A percentile compares a stretch with the other conserved stretches of the same genome.
These are phyloP conservation scores for Psidium friedrichsthalianum DNA, from an alignment of 345 rosid species.

Conservation along the genomic window DNA sequence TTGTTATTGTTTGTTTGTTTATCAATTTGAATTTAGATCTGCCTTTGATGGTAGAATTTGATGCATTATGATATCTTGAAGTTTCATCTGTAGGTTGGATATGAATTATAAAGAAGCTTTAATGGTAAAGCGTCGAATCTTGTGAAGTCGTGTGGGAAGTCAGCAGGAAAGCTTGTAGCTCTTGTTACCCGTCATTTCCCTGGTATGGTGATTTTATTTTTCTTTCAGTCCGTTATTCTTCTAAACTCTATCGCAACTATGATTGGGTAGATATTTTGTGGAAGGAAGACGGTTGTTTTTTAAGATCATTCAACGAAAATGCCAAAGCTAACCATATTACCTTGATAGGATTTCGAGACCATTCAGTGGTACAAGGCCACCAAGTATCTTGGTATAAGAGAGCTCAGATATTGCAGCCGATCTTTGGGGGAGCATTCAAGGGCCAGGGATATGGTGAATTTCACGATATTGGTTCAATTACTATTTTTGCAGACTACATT, in stretches of 20 bases:
- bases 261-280: neutral
- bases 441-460: conserved; percentile 69
- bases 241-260: neutral
- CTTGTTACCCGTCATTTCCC: conserved; percentile 60
- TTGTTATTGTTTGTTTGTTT: neutral
- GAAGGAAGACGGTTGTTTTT: neutral
- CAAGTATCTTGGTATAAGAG: conserved; percentile 73
- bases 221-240: neutral
- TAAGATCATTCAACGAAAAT: neutral
- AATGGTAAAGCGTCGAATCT: conserved; percentile 61
- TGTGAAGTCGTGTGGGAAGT: conserved; percentile 57
- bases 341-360: conserved; percentile 55
- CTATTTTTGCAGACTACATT: conserved; percentile 77
- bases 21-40: neutral
- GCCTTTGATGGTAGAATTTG: neutral
- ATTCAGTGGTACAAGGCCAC: conserved; percentile 60
- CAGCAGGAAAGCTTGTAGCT: conserved; percentile 65
- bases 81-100: conserved; percentile 42
- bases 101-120: conserved; percentile 57
- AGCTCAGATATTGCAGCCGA: conserved; percentile 80
- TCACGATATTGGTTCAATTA: conserved; percentile 45
- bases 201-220: conserved; percentile 18
- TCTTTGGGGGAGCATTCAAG: conserved; percentile 75
- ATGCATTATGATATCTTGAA: neutral
- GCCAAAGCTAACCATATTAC: neutral